These are phyloP conservation scores for Alternaria tenuissima DNA, from an alignment of 2,329 filamentous ascomycete genomes.

Conservation along the genomic window DNA sequence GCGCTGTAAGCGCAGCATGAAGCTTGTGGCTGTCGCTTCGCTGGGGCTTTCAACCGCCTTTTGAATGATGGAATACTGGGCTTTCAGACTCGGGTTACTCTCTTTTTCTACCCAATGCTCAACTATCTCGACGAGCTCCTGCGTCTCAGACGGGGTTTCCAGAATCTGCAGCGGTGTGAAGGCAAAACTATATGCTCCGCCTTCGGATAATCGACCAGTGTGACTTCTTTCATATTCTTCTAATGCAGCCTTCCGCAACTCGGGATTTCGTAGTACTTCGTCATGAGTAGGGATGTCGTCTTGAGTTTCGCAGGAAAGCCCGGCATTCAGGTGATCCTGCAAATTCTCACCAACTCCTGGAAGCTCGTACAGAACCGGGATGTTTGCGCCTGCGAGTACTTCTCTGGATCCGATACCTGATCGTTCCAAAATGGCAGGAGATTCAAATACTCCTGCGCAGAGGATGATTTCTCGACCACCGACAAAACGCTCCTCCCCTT, in stretches of 20 bases:
- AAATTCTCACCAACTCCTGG: slow-evolving; percentile 70
- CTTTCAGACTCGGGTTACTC: slow-evolving; percentile 6
- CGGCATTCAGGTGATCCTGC: slow-evolving; percentile 60
- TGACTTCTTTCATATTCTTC: slow-evolving; percentile 24
- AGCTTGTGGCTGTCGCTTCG: slow-evolving; percentile 29
- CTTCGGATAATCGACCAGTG: slow-evolving; percentile 28
- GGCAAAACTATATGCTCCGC: slow-evolving; percentile 27
- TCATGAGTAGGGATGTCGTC: slow-evolving; percentile 24
- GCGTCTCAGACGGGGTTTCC: slow-evolving; percentile 21
- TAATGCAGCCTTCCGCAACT: slow-evolving; percentile 17
- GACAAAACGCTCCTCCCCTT: slow-evolving; percentile 15
- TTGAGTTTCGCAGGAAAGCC: slow-evolving; percentile 22
- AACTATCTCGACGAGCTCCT: slow-evolving; percentile 16
- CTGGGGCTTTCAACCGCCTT: slow-evolving; percentile 20
- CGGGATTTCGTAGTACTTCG: slow-evolving; percentile 14
- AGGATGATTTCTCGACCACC: slow-evolving; percentile 30
- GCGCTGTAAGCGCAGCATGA: slow-evolving; percentile 25
- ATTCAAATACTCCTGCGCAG: slow-evolving; percentile 59
- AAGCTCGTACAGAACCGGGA: slow-evolving; percentile 62
- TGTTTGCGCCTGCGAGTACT: slow-evolving; percentile 59
- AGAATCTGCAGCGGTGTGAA: slow-evolving; percentile 32
- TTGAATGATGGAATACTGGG: slow-evolving; percentile 25
- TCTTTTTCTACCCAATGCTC: slow-evolving; percentile 10
- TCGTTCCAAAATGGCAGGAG: slow-evolving; percentile 62
- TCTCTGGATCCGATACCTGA: slow-evolving; percentile 65